A percentile compares a stretch with the other conserved stretches of the same genome.
phyloP scores from a whole-genome alignment of 2,329 filamentous ascomycete genomes.

The Aspergillus fumigatus region DNA sequence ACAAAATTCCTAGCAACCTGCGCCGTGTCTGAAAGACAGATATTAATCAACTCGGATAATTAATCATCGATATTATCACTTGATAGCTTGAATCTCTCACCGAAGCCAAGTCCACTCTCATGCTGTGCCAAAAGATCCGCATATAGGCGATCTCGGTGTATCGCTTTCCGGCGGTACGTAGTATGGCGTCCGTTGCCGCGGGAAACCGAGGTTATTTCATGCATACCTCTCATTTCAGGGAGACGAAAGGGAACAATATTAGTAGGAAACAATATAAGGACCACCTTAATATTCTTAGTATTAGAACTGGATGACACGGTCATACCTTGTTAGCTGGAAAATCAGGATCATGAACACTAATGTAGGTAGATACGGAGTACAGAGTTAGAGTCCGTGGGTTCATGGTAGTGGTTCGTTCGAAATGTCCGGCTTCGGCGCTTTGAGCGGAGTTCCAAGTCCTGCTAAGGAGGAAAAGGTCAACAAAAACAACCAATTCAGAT shows the following conservation, averaged over 20 bases:
- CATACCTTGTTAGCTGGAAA: no score
- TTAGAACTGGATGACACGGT: no score
- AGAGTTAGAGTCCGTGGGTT: neutral
- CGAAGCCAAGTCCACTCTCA: neutral
- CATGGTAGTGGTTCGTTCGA: slow-evolving; percentile 7
- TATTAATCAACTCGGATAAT: neutral
- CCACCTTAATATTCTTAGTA: no score
- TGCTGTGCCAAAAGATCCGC: neutral
- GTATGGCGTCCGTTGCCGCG: slow-evolving; percentile 10
- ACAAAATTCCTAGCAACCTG: neutral
- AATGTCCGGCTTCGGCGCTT: slow-evolving; percentile 28
- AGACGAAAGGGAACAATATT: no score
- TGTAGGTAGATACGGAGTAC: no score
- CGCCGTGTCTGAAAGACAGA: neutral
- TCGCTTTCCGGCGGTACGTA: slow-evolving; percentile 4
- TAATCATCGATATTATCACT: neutral
- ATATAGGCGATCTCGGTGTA: slow-evolving; percentile 11
- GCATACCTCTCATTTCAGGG: no score
- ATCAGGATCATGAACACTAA: neutral
- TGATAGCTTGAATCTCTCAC: neutral
- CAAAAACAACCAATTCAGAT: slow-evolving; percentile 4
- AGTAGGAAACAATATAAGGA: no score
- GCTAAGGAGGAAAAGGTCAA: slow-evolving; percentile 3
- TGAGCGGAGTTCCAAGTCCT: slow-evolving; percentile 4
- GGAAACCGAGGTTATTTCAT: slow-evolving; percentile 10